Base-by-base conservation (phyloP, 495 filamentous ascomycete genomes). In the Tuber microsphaerosporum region DNA sequence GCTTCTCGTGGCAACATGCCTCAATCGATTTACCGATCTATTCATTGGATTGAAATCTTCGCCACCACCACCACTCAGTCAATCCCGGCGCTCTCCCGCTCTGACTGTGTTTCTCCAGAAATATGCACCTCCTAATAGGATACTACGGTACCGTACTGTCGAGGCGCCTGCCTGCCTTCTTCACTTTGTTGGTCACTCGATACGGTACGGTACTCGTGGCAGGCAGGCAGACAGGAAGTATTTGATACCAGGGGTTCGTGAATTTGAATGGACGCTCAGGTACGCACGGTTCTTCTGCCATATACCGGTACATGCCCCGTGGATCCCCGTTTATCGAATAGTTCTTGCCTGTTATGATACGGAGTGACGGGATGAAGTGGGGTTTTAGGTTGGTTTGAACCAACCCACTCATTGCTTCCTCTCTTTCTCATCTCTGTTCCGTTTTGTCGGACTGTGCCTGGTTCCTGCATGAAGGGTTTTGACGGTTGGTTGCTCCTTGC, bases 391-490 rank as follows among this genome's bases (percentile, higher is more conserved):
- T 65, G 4, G 56, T 65, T 65, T 65, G n/a, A 31, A 17, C 56
- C 26, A 14, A 31, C 12, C 56, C 56, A 65, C 56, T 65, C 56
- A 65, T 65, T 31, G 3, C 56, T 14, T 31, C 26, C 56, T 5
- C 56, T 65, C 26, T 37, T 2, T 61, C 56, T 17, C 56, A 65
- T 65, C 56, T 65, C 26, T 65, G n/a, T 34, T 31, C 56, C 12
- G 17, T 31, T 65, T 6, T 34, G 56, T 17, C 56, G 12, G 26
- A 65, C 4, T 31, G 56, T 65, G 12, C 56, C 56, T 65, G 56
- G 56, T 65, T 65, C 56, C 56, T 65, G 56, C 56, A 65, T 65
- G 56, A 65, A 65, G 10, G n/a, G 12, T 65, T 65, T 65, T 31
- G 56, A 31, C 26, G 26, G 34, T 65, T 65, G 56, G 56, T 65